phyloP scores from a whole-genome alignment of 176 grass and related monocot species.

The Neostapfia colusana region DNA sequence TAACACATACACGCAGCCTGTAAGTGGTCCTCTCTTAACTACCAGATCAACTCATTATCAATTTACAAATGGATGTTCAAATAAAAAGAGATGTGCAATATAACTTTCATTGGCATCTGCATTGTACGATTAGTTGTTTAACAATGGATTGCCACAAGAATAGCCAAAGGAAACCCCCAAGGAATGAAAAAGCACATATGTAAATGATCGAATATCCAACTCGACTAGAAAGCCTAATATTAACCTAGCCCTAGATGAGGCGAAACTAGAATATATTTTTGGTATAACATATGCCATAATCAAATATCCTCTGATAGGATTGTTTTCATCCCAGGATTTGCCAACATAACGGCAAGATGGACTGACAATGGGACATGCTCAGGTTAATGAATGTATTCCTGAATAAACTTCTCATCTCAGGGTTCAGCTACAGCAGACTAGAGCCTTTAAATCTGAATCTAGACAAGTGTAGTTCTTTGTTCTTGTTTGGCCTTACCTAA shows the following conservation, averaged over 20 bases:
- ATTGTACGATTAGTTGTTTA: slow-evolving; percentile 8
- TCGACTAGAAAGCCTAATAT: slow-evolving; percentile 23
- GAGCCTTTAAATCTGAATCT: slow-evolving; percentile 3
- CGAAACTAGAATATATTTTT: background rate
- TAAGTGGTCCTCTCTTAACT: slow-evolving; percentile 42
- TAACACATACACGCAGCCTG: slow-evolving; percentile 4
- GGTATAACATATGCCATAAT: background rate
- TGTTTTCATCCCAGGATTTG: background rate
- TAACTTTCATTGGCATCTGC: slow-evolving; percentile 23
- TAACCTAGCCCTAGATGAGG: background rate
- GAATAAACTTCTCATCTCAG: slow-evolving; percentile 18
- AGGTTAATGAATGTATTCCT: slow-evolving; percentile 9
- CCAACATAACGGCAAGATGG: slow-evolving; percentile 1
- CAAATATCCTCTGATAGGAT: background rate
- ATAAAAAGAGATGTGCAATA: slow-evolving; percentile 22
- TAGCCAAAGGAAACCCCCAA: background rate
- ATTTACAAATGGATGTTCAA: slow-evolving; percentile 19
- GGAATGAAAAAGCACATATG: slow-evolving; percentile 4
- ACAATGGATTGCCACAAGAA: slow-evolving; percentile 25
- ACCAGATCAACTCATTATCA: slow-evolving; percentile 35
- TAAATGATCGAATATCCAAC: background rate
- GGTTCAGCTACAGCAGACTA: background rate
- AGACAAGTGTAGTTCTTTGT: background rate
- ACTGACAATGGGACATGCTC: slow-evolving; percentile 1
- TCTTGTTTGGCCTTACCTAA: slow-evolving; percentile 13